These are phyloP conservation scores for Albizia julibrissin DNA, from an alignment of 306 rosid species.

Conservation along the genomic window DNA sequence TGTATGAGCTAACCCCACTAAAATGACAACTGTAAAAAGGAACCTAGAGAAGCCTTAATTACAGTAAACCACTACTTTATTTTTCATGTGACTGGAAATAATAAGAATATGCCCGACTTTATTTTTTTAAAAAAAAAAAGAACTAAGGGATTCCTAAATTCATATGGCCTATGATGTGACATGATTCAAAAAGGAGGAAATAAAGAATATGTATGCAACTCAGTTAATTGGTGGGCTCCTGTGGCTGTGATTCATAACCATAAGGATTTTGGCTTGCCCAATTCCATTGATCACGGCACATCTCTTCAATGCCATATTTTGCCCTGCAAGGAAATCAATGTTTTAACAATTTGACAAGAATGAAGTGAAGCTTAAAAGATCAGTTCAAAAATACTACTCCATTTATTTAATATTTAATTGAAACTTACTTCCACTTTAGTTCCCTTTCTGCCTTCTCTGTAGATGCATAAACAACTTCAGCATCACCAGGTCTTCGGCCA, in stretches of 20 bases:
- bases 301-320: constrained; percentile 79
- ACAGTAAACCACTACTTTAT: constrained; percentile 40
- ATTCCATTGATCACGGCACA: constrained; percentile 99
- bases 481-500: constrained; percentile 92
- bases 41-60: constrained; percentile 34
- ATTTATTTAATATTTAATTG: constrained; percentile 7
- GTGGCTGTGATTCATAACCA: constrained; percentile 67
- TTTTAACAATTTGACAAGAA: constrained; percentile 10
- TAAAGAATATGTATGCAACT: background rate
- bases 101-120: constrained; percentile 33
- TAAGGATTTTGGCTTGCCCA: constrained; percentile 98
- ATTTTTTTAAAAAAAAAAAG: background rate
- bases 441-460: constrained; percentile 85
- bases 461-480: constrained; percentile 88
- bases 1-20: constrained; percentile 14
- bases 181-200: constrained; percentile 19
- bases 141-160: constrained; percentile 36
- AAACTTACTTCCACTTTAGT: constrained; percentile 93
- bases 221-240: constrained; percentile 41
- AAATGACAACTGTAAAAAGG: constrained; percentile 15
- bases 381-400: background rate
- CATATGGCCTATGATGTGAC: constrained; percentile 45
- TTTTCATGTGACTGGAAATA: constrained; percentile 41
- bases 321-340: constrained; percentile 59
- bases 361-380: constrained; percentile 10